Evolutionary conservation across 257 asterid species (phyloP), one percentile per base, ranked within the genome.

Genomic region (Buddleja alternifolia): DNA sequence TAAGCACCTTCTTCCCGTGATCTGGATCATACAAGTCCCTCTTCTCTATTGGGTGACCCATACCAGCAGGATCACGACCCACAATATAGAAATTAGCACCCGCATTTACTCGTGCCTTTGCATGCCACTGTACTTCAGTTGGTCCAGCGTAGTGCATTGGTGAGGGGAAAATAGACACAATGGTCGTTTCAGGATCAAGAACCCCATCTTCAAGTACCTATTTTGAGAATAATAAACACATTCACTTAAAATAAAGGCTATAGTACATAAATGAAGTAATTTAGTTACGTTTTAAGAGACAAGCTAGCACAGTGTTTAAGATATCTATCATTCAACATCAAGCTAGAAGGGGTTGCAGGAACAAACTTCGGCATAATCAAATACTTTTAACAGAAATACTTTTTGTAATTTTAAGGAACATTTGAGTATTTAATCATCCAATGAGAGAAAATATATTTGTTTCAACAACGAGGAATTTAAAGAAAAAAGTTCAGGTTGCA

Each of bases 141-240:
- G 97, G 97, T 45, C 97, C 97, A 12, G 97, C 97, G 70, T 90
- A 90, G 79, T 84, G 95, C 97, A 90, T 90, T 5, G 95, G 97
- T 4, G 97, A 90, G 20, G 97, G 97, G 70, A 90, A 90, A 71
- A 90, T 90, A 19, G 96, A 71, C n/a, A 90, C 92, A 24, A 90
- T 79, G 2, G 97, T 90, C 15, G 88, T 90, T 69, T 83, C 82
- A 4, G 97, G 95, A 82, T 90, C 95, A 54, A 90, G 87, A 81
- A 90, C 82, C 45, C 93, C 93, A 46, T 86, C 97, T 78, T 90
- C 97, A 16, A 90, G 90, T 19, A 88, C 97, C 97, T 29, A 29
- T 2, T 29, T 88, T 76, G n/a, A 7, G 2, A 34, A 55, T 66
- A 60, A 61, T 16, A 29, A 32, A 73, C 40, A 40, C 40, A 20